phyloP scores from a whole-genome alignment of 1,139 yeast genomes.

The Lodderomyces margitis region DNA sequence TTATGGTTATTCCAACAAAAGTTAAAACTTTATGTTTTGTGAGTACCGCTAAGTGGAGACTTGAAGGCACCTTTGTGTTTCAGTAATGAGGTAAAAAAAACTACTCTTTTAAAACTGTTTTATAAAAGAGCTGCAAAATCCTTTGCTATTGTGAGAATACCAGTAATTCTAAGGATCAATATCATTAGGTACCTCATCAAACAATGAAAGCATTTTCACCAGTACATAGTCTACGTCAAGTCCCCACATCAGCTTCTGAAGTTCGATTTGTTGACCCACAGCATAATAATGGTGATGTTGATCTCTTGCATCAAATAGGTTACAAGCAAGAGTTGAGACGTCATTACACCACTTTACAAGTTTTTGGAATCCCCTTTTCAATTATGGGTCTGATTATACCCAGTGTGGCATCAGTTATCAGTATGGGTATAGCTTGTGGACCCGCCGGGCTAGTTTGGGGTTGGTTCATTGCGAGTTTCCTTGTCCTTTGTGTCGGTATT shows the following conservation, averaged over 20 bases:
- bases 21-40: too few relatives aligned
- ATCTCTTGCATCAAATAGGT: conserved; percentile 51
- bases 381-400: conserved; percentile 50
- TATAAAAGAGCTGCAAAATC: conserved; percentile 54
- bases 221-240: conserved; percentile 12
- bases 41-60: too few relatives aligned
- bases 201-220: neutral
- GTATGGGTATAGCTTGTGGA: conserved; percentile 43
- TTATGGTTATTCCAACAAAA: too few relatives aligned
- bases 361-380: conserved; percentile 51
- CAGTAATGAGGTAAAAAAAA: too few relatives aligned
- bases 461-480: conserved; percentile 59
- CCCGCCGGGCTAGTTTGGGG: conserved; percentile 61
- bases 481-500: conserved; percentile 57
- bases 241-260: conserved; percentile 16
- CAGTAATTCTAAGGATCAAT: conserved; percentile 58
- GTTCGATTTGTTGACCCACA: conserved; percentile 24
- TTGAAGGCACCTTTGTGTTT: too few relatives aligned
- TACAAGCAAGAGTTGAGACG: conserved; percentile 51
- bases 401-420: conserved; percentile 23
- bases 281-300: conserved; percentile 37
- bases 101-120: too few relatives aligned
- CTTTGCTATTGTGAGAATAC: too few relatives aligned
- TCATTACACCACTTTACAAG: conserved; percentile 46
- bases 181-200: conserved; percentile 19